Evolutionary conservation across 1,284 basidiomycete species (phyloP).

Genomic region (Pascua sp.): DNA sequence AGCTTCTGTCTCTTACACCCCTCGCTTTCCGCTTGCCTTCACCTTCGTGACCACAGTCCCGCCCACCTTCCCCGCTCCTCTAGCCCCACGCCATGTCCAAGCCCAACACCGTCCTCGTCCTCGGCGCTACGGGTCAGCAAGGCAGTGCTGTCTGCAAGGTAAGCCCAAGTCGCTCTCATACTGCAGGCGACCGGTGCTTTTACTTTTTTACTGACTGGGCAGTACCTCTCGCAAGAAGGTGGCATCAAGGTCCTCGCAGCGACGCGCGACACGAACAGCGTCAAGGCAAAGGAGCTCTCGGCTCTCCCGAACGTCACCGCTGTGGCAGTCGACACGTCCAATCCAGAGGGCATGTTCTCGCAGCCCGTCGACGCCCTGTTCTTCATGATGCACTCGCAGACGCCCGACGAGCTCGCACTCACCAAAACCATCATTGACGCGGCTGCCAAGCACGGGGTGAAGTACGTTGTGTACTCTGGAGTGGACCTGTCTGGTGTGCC

Average conservation of each 20-base stretch:
- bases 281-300: constrained; percentile 9
- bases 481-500: background rate
- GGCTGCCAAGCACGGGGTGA: constrained; percentile 42
- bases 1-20: too few species aligned
- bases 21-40: too few species aligned
- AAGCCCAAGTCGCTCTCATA: too few species aligned
- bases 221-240: background rate
- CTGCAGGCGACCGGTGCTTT: too few species aligned
- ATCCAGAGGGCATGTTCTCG: constrained; percentile 4
- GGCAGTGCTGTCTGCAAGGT: too few species aligned
- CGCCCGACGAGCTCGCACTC: background rate
- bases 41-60: too few species aligned
- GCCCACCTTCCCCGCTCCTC: too few species aligned
- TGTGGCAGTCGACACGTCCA: constrained; percentile 9
- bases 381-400: background rate
- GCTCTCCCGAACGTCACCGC: constrained; percentile 10
- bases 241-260: constrained; percentile 20
- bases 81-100: too few species aligned
- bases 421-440: constrained; percentile 45
- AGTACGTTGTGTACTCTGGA: constrained; percentile 28
- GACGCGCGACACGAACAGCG: constrained; percentile 12
- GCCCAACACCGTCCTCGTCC: too few species aligned
- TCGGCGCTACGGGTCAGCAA: too few species aligned
- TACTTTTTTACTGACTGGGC: background rate
- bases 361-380: constrained; percentile 1